These are phyloP conservation scores for Boehmeria nivea DNA, from an alignment of 306 rosid genomes.

Conservation along the genomic window DNA sequence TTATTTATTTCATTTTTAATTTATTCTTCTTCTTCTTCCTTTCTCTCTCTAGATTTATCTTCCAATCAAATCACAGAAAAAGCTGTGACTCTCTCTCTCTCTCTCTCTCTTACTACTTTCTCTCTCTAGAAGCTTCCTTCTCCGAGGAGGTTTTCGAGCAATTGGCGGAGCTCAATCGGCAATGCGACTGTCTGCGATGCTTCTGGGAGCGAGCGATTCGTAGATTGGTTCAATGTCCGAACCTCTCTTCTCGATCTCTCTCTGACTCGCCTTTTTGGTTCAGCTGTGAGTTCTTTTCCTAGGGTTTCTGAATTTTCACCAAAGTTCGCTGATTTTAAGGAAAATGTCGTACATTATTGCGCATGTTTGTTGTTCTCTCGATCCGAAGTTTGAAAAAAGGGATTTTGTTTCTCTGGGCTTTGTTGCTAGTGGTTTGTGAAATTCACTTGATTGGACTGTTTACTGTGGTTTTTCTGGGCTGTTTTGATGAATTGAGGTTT, in stretches of 20 bases:
- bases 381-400: too few species aligned
- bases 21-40: not conserved
- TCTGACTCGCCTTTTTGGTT: conserved; percentile 19
- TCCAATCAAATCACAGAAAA: conserved; percentile 46
- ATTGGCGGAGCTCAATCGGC: conserved; percentile 25
- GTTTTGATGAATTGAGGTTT: conserved; percentile 10
- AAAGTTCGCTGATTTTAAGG: conserved; percentile 1
- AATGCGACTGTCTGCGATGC: conserved; percentile 10
- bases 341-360: not conserved
- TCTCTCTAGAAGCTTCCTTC: conserved; percentile 1
- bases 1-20: conserved; percentile 8
- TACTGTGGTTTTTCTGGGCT: not conserved
- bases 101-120: conserved; percentile 19
- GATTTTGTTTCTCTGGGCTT: not conserved
- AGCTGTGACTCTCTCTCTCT: conserved; percentile 21
- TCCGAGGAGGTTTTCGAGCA: conserved; percentile 30
- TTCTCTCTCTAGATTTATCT: conserved; percentile 33
- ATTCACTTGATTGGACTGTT: conserved; percentile 8
- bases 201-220: conserved; percentile 19
- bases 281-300: conserved; percentile 38
- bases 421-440: not conserved
- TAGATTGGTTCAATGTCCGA: conserved; percentile 34
- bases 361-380: conserved; percentile 2
- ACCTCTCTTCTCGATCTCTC: conserved; percentile 52
- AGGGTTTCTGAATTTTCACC: conserved; percentile 14